A percentile compares a stretch with the other conserved stretches of the same genome.
Evolutionary conservation across 495 filamentous ascomycete genomes (phyloP).

Genomic region (Usnea hakonensis): DNA sequence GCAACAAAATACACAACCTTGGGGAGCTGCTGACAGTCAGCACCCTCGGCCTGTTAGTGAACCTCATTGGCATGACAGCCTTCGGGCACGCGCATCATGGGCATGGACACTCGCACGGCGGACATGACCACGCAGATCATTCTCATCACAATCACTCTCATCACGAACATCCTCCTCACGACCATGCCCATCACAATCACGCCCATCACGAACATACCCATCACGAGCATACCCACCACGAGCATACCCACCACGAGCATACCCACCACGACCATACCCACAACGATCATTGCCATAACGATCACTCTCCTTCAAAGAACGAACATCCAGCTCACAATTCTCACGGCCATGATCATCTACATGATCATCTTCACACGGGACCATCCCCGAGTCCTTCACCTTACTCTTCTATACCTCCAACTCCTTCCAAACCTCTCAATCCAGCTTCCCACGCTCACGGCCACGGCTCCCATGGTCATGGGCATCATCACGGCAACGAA

Average conservation of each 20-base stretch:
- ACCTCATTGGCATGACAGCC: constrained; percentile 82
- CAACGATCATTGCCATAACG: constrained; percentile 26
- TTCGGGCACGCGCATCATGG: constrained; percentile 66
- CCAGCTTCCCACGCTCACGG: constrained; percentile 22
- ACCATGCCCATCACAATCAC: constrained; percentile 25
- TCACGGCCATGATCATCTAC: constrained; percentile 28
- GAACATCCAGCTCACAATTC: constrained; percentile 24
- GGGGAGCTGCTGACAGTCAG: constrained; percentile 84
- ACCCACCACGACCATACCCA: constrained; percentile 34
- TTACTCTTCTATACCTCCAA: constrained; percentile 21
- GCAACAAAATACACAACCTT: constrained; percentile 72
- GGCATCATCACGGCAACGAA: constrained; percentile 72
- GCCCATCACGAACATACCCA: too few species aligned
- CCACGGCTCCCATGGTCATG: constrained; percentile 22
- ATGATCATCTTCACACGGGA: constrained; percentile 29
- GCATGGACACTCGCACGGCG: constrained; percentile 59
- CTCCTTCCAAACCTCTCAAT: constrained; percentile 22
- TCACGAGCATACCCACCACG: constrained; percentile 29
- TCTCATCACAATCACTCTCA: constrained; percentile 54
- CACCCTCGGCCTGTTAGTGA: constrained; percentile 74
- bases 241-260: constrained; percentile 21
- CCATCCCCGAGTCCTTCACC: constrained; percentile 18
- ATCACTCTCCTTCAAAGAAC: constrained; percentile 27
- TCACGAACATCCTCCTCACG: constrained; percentile 31
- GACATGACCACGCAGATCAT: constrained; percentile 54